Evolutionary conservation across 345 rosid genomes (phyloP).

Genomic region (Dimocarpus longan): DNA sequence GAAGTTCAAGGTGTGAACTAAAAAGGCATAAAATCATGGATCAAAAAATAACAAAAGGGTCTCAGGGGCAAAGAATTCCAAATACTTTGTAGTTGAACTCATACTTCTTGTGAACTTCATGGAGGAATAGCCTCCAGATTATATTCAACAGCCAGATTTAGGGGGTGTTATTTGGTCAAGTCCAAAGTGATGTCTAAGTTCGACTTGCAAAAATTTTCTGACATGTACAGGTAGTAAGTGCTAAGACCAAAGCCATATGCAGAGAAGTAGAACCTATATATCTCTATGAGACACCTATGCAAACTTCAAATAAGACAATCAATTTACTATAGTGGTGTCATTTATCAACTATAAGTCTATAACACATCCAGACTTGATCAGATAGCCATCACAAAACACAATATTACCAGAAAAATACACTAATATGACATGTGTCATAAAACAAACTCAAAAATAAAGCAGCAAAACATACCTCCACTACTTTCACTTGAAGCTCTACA

Average conservation of each 20-base stretch:
- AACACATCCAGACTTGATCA: not conserved
- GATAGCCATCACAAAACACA: not conserved
- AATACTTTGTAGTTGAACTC: not conserved
- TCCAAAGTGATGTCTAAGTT: not conserved
- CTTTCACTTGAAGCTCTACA: conserved; percentile 65
- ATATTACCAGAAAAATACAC: not conserved
- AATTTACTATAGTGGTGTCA: not conserved
- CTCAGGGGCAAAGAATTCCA: not conserved
- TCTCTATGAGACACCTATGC: not conserved
- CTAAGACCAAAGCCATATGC: not conserved
- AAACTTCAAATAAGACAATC: not conserved
- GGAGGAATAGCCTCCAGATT: not conserved
- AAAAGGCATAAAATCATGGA: not conserved
- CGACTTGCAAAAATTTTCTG: not conserved
- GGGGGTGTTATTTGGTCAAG: not conserved
- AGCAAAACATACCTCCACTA: conserved; percentile 49
- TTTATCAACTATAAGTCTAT: not conserved
- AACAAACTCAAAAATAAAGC: conserved; percentile 18
- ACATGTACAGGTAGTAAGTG: not conserved
- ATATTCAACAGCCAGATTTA: not conserved
- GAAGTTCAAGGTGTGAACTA: not conserved
- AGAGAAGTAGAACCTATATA: not conserved
- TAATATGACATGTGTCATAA: not conserved
- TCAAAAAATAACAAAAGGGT: not conserved
- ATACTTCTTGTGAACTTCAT: not conserved